A percentile compares a stretch with the other conserved stretches of the same genome.
phyloP scores from a whole-genome alignment of 305 asterid species.

The Striga hermonthica region DNA sequence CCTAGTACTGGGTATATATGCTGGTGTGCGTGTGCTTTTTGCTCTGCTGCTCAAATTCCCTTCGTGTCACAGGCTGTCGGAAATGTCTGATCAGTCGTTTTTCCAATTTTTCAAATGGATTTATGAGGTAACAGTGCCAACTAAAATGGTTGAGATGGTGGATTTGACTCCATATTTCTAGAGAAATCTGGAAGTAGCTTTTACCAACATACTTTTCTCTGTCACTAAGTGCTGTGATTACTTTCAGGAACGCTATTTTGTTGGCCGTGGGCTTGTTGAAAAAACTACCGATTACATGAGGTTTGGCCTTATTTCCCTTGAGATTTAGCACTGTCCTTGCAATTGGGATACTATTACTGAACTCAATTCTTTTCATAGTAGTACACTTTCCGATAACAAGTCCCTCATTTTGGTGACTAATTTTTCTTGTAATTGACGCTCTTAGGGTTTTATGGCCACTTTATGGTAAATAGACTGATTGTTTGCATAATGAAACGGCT shows the following conservation, averaged over 20 bases:
- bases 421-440: conserved; percentile 5
- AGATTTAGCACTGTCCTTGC: conserved; percentile 19
- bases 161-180: conserved; percentile 1
- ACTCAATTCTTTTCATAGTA: conserved; percentile 5
- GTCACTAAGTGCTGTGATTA: conserved; percentile 27
- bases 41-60: conserved; percentile 80
- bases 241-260: conserved; percentile 94
- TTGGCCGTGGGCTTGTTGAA: conserved; percentile 98
- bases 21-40: conserved; percentile 70
- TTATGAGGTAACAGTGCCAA: conserved; percentile 58
- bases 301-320: conserved; percentile 41
- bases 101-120: conserved; percentile 99
- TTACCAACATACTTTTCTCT: conserved; percentile 18
- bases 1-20: conserved; percentile 87
- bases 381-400: conserved; percentile 14
- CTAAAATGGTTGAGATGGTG: conserved; percentile 14
- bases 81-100: conserved; percentile 86
- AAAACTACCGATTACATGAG: conserved; percentile 78
- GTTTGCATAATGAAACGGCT: conserved; percentile 20
- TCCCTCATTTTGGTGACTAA: not conserved
- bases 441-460: conserved; percentile 5
- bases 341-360: conserved; percentile 17
- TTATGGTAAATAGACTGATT: conserved; percentile 8
- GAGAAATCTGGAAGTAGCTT: conserved; percentile 3
- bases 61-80: conserved; percentile 77